Percentiles rank a stretch among this genome's conserved stretches.
Conservation (phyloP, 2,329 filamentous ascomycete genomes). For the Diaporthe longicolla region DNA sequence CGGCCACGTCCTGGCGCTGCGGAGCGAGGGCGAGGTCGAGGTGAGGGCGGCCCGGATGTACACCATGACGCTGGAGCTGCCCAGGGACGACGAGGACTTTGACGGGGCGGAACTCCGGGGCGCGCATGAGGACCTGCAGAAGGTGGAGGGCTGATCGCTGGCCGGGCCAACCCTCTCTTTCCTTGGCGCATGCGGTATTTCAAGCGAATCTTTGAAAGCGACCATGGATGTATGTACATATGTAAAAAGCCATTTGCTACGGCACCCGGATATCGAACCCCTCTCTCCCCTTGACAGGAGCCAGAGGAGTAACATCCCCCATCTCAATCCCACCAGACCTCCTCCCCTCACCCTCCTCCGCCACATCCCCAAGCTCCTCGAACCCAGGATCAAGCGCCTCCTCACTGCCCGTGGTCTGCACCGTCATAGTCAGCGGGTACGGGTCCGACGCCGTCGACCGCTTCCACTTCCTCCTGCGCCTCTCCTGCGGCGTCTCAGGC, state of each 20-base stretch:
- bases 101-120: slow-evolving; percentile 47
- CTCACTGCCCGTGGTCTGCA: slow-evolving; percentile 29
- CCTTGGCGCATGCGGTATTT: too few species aligned
- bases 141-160: slow-evolving; percentile 49
- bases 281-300: neutral
- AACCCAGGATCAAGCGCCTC: slow-evolving; percentile 27
- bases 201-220: neutral
- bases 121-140: slow-evolving; percentile 49
- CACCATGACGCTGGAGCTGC: slow-evolving; percentile 51
- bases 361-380: neutral
- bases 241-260: neutral
- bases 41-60: slow-evolving; percentile 48
- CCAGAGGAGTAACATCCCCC: neutral
- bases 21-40: slow-evolving; percentile 50
- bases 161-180: too few species aligned
- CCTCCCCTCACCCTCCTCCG: neutral
- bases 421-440: slow-evolving; percentile 16
- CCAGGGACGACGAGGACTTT: slow-evolving; percentile 51
- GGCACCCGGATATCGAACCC: neutral
- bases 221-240: neutral
- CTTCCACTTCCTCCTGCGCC: slow-evolving; percentile 26
- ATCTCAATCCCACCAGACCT: slow-evolving; percentile 1
- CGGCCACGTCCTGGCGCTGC: slow-evolving; percentile 51
- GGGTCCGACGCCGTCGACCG: slow-evolving; percentile 28
- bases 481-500: slow-evolving; percentile 13